Evolutionary conservation across 768 basidiomycete species (phyloP), one percentile per base, ranked within the genome.

Genomic region (Strobilomyces confusus): DNA sequence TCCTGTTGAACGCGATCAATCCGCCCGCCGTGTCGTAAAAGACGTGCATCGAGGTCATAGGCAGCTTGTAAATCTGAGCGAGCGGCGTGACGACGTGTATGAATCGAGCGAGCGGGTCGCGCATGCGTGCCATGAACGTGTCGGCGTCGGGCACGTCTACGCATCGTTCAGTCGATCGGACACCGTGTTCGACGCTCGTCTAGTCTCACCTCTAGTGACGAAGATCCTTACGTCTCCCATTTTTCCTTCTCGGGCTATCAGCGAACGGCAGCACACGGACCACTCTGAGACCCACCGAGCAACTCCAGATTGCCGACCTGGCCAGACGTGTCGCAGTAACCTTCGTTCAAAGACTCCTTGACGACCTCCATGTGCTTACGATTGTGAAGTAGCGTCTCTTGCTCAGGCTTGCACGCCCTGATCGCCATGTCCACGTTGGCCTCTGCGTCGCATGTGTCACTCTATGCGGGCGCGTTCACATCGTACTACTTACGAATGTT

Each of bases 271-370:
- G 17, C 23, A 22, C 42, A 9, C 33, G n/a, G 30, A 29, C 11
- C 20, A 25, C 25, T 42, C 15, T 12, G 14, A 32, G 38, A 60
- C 78, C 43, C 56, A 83, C 88, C 89, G n/a, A 84, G 73, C 38
- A 78, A 67, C 30, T 73, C 76, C 49, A 92, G 69, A 63, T 89
- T 80, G 9, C 79, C 80, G 17, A 75, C 74, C 41, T 78, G 73
- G 1, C 86, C 89, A 46, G 84, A 85, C 13, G 84, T 69, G 67
- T 93, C 91, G 58, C 91, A 92, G 62, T 92, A 93, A 3, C 87
- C 86, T 56, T 90, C 87, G 56, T 89, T 76, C n/a, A 87, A 63
- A 9, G 83, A 82, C 63, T 91, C 89, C 58, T 80, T 86, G 30
- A 94, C 80, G 44, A 77, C 73, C 54, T 81, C 80, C 85, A 91